Conservation (phyloP, 2,329 filamentous ascomycete genomes). For the Nemania sp. region DNA sequence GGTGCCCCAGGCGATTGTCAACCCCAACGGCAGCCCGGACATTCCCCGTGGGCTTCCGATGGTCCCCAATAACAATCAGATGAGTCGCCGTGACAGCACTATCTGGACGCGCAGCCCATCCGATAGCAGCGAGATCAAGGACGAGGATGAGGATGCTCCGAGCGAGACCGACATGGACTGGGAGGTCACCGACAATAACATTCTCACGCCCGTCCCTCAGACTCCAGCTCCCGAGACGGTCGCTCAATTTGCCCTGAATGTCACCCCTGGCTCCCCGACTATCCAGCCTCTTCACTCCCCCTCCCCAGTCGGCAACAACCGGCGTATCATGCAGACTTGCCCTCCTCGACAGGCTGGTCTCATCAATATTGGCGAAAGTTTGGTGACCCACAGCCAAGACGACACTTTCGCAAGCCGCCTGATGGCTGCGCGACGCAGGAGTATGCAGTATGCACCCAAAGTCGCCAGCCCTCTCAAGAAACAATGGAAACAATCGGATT, state of each 20-base stretch:
- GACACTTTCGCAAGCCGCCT: conserved; percentile 55
- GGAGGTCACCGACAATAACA: conserved; percentile 44
- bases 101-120: conserved; percentile 61
- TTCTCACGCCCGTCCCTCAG: conserved; percentile 61
- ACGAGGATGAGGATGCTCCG: conserved; percentile 40
- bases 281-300: conserved; percentile 40
- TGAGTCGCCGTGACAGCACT: conserved; percentile 58
- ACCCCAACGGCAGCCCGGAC: conserved; percentile 60
- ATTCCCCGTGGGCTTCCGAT: conserved; percentile 45
- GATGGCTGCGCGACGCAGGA: conserved; percentile 76
- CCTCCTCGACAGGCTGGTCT: conserved; percentile 52
- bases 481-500: not conserved
- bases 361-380: conserved; percentile 48
- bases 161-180: conserved; percentile 43
- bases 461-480: conserved; percentile 71
- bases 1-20: conserved; percentile 73
- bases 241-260: conserved; percentile 55
- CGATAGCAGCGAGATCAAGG: conserved; percentile 37
- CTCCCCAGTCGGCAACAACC: conserved; percentile 42
- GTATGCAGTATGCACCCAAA: conserved; percentile 76
- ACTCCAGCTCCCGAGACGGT: conserved; percentile 62
- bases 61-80: conserved; percentile 53
- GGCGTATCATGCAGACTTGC: conserved; percentile 57
- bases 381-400: conserved; percentile 53
- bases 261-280: conserved; percentile 52